phyloP scores from a whole-genome alignment of 140 eudicot genomes.

The Stevia rebaudiana region DNA sequence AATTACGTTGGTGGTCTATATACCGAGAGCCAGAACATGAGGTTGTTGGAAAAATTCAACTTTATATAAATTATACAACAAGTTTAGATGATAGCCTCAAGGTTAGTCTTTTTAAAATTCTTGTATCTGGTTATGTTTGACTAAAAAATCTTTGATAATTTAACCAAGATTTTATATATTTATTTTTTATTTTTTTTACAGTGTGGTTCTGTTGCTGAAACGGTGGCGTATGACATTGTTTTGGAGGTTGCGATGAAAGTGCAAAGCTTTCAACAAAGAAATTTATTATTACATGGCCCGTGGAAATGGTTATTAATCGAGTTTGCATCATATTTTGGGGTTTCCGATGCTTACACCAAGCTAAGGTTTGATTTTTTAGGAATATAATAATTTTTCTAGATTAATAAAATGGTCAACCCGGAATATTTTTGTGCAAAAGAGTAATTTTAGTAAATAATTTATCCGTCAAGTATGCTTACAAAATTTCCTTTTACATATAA shows the following conservation, averaged over 20 bases:
- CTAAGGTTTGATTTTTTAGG: constrained; percentile 38
- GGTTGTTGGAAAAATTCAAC: constrained; percentile 75
- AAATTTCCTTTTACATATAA: not conserved
- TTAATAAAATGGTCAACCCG: not conserved
- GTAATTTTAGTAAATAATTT: not conserved
- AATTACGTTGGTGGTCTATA: constrained; percentile 83
- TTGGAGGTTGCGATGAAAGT: constrained; percentile 74
- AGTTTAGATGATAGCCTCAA: constrained; percentile 66
- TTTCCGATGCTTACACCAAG: constrained; percentile 70
- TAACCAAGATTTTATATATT: constrained; percentile 4
- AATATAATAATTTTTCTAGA: not conserved
- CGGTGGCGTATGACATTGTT: constrained; percentile 76
- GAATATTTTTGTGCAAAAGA: not conserved
- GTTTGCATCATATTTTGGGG: constrained; percentile 75
- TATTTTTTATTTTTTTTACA: constrained; percentile 31
- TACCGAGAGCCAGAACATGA: constrained; percentile 84
- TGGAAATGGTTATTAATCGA: constrained; percentile 77
- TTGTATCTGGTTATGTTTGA: constrained; percentile 4
- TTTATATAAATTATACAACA: constrained; percentile 62
- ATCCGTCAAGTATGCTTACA: not conserved
- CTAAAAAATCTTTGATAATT: not conserved
- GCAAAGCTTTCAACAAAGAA: constrained; percentile 64
- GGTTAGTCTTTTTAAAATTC: constrained; percentile 33
- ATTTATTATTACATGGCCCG: constrained; percentile 45
- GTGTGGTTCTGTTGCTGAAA: constrained; percentile 95